These are phyloP conservation scores for Apiosordaria backusii DNA, from an alignment of 495 filamentous ascomycete species.

Conservation along the genomic window DNA sequence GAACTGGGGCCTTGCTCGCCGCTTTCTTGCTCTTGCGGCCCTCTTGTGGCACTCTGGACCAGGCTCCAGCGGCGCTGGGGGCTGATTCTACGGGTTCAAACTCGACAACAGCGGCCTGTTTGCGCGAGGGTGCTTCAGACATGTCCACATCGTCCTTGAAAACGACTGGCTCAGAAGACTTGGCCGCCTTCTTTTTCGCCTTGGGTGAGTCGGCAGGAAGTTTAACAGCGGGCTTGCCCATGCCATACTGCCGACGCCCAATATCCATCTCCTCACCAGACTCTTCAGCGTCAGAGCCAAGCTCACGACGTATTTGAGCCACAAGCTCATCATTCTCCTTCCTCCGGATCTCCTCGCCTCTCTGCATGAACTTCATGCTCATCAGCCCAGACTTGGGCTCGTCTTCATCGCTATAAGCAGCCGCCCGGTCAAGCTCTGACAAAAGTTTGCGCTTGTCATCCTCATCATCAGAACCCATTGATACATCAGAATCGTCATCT, in stretches of 20 bases:
- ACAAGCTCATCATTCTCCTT: constrained; percentile 77
- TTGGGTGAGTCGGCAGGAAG: constrained; percentile 6
- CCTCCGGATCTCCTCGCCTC: constrained; percentile 72
- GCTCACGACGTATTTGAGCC: constrained; percentile 68
- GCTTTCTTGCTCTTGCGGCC: constrained; percentile 35
- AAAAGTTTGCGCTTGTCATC: constrained; percentile 57
- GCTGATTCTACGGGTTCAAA: constrained; percentile 3
- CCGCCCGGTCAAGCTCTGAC: constrained; percentile 52
- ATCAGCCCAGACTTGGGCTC: constrained; percentile 50
- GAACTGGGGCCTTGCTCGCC: constrained; percentile 20
- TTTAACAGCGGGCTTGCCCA: constrained; percentile 33
- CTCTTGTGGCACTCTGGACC: constrained; percentile 32
- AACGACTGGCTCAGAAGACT: not conserved
- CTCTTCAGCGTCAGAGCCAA: constrained; percentile 53
- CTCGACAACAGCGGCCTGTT: not conserved
- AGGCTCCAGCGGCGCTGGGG: constrained; percentile 31
- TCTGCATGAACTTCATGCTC: constrained; percentile 89
- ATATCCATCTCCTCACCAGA: constrained; percentile 58
- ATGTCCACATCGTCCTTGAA: not conserved
- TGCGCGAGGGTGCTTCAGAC: not conserved
- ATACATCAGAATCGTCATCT: constrained; percentile 54
- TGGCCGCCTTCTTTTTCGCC: constrained; percentile 16
- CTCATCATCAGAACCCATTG: constrained; percentile 46
- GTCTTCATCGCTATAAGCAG: constrained; percentile 33
- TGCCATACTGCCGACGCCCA: constrained; percentile 65